Conservation (phyloP, 2,329 filamentous ascomycete genomes). For the Plectosphaerella cucumerina region DNA sequence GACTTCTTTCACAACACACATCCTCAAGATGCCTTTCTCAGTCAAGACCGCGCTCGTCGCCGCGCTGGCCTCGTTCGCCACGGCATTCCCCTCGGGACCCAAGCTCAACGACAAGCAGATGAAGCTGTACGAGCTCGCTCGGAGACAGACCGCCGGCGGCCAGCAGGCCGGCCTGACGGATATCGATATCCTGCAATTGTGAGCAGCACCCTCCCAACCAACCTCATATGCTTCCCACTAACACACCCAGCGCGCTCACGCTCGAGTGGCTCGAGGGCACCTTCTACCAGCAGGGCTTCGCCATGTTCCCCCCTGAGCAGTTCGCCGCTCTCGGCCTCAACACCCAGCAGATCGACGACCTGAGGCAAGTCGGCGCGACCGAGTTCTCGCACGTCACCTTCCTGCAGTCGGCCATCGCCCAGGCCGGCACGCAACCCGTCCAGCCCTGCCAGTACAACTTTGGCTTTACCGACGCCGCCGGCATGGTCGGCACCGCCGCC, state of each 20-base stretch:
- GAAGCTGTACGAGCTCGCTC: constrained; percentile 41
- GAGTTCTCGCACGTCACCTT: constrained; percentile 49
- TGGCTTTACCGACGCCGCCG: constrained; percentile 57
- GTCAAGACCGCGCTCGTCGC: constrained; percentile 41
- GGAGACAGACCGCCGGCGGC: constrained; percentile 46
- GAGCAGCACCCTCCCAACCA: no score
- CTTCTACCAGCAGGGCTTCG: constrained; percentile 70
- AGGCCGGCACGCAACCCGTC: constrained; percentile 61
- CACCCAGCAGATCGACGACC: constrained; percentile 43
- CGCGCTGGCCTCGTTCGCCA: constrained; percentile 38
- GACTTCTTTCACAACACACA: constrained; percentile 3
- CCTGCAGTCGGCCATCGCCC: constrained; percentile 56
- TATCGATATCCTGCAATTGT: constrained; percentile 57
- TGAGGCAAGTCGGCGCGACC: constrained; percentile 21
- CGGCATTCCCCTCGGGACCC: constrained; percentile 41
- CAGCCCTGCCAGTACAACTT: constrained; percentile 71
- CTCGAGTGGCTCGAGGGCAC: constrained; percentile 70
- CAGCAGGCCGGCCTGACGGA: constrained; percentile 43
- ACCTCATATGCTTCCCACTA: no score
- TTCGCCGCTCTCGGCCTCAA: constrained; percentile 60
- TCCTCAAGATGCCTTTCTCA: constrained; percentile 37
- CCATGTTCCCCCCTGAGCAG: constrained; percentile 59
- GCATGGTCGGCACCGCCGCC: constrained; percentile 66
- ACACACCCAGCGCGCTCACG: constrained; percentile 54
- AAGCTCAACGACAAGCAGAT: constrained; percentile 40